Percentiles rank a stretch among this genome's conserved stretches.
These are phyloP conservation scores for Neurospora tetrasperma DNA, from an alignment of 495 filamentous ascomycete species.

Conservation along the genomic window DNA sequence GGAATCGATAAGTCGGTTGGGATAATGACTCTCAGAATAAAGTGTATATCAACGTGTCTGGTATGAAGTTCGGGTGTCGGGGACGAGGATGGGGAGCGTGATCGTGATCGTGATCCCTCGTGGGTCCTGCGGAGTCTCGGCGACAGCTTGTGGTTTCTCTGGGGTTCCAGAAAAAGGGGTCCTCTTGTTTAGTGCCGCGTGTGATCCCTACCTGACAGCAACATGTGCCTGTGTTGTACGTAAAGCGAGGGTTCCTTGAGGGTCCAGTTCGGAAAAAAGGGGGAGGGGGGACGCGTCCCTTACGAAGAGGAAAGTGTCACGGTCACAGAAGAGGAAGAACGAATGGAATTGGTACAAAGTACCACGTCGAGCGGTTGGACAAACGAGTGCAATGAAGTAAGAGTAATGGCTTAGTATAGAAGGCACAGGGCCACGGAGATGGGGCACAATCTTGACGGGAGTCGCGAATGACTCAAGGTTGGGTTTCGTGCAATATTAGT, in stretches of 20 bases:
- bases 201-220: neutral
- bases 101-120: slow-evolving; percentile 2
- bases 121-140: neutral
- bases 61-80: neutral
- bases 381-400: neutral
- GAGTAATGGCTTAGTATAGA: neutral
- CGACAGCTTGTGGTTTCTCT: neutral
- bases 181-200: neutral
- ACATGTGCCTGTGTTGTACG: neutral
- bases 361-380: slow-evolving; percentile 22
- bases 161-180: neutral
- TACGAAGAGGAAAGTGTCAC: slow-evolving; percentile 3
- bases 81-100: neutral
- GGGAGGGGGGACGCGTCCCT: neutral
- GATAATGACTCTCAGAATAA: neutral
- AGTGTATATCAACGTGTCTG: neutral
- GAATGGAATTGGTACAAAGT: slow-evolving; percentile 53
- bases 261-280: neutral
- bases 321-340: slow-evolving; percentile 26
- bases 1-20: neutral
- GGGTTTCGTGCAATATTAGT: neutral
- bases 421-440: neutral
- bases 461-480: neutral
- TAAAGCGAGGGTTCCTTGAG: neutral
- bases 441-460: neutral